These are phyloP conservation scores for Fusarium verrucosum DNA, from an alignment of 2,329 filamentous ascomycete genomes.

Conservation along the genomic window DNA sequence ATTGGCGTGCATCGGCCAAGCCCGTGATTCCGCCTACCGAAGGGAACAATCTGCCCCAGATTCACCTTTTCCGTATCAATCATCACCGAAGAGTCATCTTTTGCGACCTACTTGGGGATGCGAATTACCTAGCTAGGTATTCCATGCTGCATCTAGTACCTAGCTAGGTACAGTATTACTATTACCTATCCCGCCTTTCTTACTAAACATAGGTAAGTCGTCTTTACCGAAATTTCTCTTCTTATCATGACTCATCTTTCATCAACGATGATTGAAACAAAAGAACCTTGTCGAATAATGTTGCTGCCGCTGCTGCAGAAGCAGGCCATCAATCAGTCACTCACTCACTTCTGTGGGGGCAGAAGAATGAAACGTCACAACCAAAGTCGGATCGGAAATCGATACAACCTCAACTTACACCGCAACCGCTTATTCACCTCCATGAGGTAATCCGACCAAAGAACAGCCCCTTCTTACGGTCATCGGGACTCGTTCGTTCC, in stretches of 20 bases:
- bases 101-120: not conserved
- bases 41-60: conserved; percentile 17
- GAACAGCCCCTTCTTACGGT: conserved; percentile 8
- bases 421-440: not conserved
- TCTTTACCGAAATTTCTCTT: conserved; percentile 11
- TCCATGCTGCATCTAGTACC: too few species aligned
- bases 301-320: too few species aligned
- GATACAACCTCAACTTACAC: conserved; percentile 22
- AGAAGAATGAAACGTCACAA: conserved; percentile 37
- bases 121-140: too few species aligned
- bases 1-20: conserved; percentile 41
- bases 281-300: conserved; percentile 11
- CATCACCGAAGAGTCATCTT: conserved; percentile 17
- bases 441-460: conserved; percentile 9
- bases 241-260: conserved; percentile 30
- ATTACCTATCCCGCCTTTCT: conserved; percentile 25
- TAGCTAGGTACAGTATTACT: not conserved
- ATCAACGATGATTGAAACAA: not conserved
- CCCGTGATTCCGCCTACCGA: conserved; percentile 29
- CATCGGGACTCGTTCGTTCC: conserved; percentile 13
- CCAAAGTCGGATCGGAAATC: conserved; percentile 17
- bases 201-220: conserved; percentile 24
- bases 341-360: conserved; percentile 20
- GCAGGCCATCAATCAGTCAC: not conserved
- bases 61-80: conserved; percentile 16